Conservation (phyloP, 768 basidiomycete genomes). For the Leccinum olivaceopallidum region DNA sequence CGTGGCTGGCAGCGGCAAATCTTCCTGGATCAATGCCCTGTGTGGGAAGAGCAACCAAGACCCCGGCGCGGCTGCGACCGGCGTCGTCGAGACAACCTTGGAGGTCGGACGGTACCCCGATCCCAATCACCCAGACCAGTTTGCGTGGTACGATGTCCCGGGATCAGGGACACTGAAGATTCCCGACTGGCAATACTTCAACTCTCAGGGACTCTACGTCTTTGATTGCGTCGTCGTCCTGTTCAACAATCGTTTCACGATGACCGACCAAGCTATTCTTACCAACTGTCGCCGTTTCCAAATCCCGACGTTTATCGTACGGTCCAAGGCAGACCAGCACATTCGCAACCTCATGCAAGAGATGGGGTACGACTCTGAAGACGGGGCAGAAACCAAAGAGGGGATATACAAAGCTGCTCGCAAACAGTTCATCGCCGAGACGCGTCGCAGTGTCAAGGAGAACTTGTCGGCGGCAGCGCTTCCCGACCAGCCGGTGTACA, state of each 20-base stretch:
- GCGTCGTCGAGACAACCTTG: slow-evolving; percentile 36
- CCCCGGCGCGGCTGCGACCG: slow-evolving; percentile 30
- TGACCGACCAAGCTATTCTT: slow-evolving; percentile 38
- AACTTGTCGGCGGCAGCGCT: slow-evolving; percentile 28
- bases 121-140: slow-evolving; percentile 21
- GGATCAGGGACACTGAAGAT: slow-evolving; percentile 38
- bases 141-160: slow-evolving; percentile 40
- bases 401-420: slow-evolving; percentile 26
- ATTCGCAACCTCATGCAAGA: slow-evolving; percentile 30
- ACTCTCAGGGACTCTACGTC: slow-evolving; percentile 38
- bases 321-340: slow-evolving; percentile 39
- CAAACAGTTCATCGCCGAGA: slow-evolving; percentile 29
- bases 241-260: slow-evolving; percentile 37
- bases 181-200: slow-evolving; percentile 41
- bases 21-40: slow-evolving; percentile 34
- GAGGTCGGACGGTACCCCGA: slow-evolving; percentile 32
- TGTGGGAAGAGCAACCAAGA: slow-evolving; percentile 32
- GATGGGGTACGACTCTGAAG: slow-evolving; percentile 28
- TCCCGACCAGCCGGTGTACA: slow-evolving; percentile 32
- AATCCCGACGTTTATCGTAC: slow-evolving; percentile 38
- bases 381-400: slow-evolving; percentile 16
- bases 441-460: slow-evolving; percentile 23
- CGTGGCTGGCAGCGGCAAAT: slow-evolving; percentile 33
- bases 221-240: slow-evolving; percentile 39
- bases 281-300: slow-evolving; percentile 32